These are phyloP conservation scores for Quercus phellos DNA, from an alignment of 331 rosid species.

Conservation along the genomic window DNA sequence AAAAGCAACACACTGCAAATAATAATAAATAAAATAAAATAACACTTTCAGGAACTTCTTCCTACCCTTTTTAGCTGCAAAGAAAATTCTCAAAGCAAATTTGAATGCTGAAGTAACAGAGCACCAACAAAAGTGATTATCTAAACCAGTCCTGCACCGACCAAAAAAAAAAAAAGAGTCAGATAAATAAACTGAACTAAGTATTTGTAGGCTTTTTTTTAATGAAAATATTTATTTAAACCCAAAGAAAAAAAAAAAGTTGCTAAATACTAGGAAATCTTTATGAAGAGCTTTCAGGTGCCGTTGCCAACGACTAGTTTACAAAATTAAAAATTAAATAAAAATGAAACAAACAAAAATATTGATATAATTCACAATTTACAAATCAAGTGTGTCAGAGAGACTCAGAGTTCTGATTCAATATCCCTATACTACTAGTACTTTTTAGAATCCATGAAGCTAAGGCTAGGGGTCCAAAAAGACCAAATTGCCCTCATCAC, in stretches of 20 bases:
- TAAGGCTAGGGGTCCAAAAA: background rate
- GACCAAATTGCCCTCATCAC: constrained; percentile 22
- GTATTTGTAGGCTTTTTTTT: background rate
- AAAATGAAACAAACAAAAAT: background rate
- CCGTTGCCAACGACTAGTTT: background rate
- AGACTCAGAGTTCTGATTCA: constrained; percentile 4
- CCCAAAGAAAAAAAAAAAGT: background rate
- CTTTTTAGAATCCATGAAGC: constrained; percentile 2
- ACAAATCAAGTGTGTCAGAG: constrained; percentile 16
- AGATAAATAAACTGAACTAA: background rate
- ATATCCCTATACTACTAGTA: background rate
- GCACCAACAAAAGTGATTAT: background rate
- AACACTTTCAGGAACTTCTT: background rate
- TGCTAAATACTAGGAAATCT: background rate
- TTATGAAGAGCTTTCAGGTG: background rate
- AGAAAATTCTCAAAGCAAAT: too few species aligned
- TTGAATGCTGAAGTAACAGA: too few species aligned
- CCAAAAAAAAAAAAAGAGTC: background rate
- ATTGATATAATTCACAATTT: constrained; percentile 8
- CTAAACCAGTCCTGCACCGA: constrained; percentile 1
- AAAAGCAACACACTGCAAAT: background rate
- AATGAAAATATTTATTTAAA: too few species aligned
- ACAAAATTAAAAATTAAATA: background rate
- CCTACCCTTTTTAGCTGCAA: background rate
- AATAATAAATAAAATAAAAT: background rate